phyloP scores from a whole-genome alignment of 257 asterid genomes.

The Eucommia ulmoides region DNA sequence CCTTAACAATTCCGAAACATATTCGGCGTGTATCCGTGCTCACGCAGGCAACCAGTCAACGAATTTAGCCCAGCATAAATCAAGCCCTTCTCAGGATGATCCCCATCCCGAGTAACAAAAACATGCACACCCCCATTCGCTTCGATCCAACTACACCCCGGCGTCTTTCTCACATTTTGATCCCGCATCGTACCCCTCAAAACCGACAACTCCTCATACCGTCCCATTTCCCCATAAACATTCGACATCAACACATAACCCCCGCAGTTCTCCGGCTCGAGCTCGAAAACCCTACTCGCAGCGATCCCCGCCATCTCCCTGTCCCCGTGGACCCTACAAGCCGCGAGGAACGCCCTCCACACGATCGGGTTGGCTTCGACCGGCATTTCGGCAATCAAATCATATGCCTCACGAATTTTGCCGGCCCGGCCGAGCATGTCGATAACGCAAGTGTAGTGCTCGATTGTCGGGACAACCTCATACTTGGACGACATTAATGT shows the following conservation, averaged over 20 bases:
- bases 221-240: constrained; percentile 64
- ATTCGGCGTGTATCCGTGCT: constrained; percentile 24
- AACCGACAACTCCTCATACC: constrained; percentile 55
- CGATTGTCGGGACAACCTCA: constrained; percentile 45
- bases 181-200: constrained; percentile 58
- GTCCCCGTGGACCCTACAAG: constrained; percentile 66
- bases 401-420: constrained; percentile 50
- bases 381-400: constrained; percentile 46
- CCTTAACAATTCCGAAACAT: too few relatives aligned
- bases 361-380: constrained; percentile 56
- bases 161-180: constrained; percentile 66
- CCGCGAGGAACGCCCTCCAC: constrained; percentile 74
- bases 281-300: constrained; percentile 35
- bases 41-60: constrained; percentile 39
- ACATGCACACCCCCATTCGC: constrained; percentile 47
- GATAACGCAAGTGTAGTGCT: constrained; percentile 65
- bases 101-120: constrained; percentile 46
- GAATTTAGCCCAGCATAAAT: constrained; percentile 45
- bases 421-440: constrained; percentile 94
- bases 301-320: constrained; percentile 54
- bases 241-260: constrained; percentile 69
- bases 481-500: constrained; percentile 42
- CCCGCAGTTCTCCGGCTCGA: constrained; percentile 70
- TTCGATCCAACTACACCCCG: constrained; percentile 93
- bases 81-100: constrained; percentile 34